These are phyloP conservation scores for Tephrocybe sp. DNA, from an alignment of 768 basidiomycete genomes.

Conservation along the genomic window DNA sequence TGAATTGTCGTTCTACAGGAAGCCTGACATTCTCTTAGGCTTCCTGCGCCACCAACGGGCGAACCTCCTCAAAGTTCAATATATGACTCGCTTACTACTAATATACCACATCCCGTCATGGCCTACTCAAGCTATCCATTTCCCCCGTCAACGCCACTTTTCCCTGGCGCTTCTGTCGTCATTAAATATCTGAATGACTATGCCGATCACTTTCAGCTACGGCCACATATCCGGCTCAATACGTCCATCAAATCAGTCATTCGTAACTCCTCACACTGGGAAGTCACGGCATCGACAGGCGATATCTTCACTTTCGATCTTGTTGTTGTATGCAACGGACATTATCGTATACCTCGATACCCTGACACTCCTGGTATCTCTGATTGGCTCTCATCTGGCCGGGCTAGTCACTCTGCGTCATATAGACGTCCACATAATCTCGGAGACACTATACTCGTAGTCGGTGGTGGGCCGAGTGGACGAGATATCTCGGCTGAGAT, in stretches of 20 bases:
- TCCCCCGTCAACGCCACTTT: constrained; percentile 71
- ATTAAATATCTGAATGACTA: constrained; percentile 71
- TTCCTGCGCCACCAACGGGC: constrained; percentile 49
- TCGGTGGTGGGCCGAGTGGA: constrained; percentile 66
- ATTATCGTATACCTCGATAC: constrained; percentile 64
- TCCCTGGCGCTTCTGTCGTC: constrained; percentile 60
- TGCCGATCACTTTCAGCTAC: constrained; percentile 59
- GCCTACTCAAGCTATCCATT: constrained; percentile 62
- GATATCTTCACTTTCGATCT: constrained; percentile 51
- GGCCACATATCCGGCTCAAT: constrained; percentile 61
- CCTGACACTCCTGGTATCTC: constrained; percentile 61
- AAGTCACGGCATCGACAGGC: constrained; percentile 36
- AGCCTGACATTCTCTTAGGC: constrained; percentile 34
- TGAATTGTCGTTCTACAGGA: not conserved
- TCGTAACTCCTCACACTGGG: constrained; percentile 48
- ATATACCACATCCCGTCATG: constrained; percentile 81
- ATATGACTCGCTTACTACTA: constrained; percentile 82
- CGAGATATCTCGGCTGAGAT: constrained; percentile 66
- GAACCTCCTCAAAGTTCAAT: constrained; percentile 65
- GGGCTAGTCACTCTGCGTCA: constrained; percentile 65
- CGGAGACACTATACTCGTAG: constrained; percentile 43
- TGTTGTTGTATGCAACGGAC: constrained; percentile 77
- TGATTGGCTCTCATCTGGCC: constrained; percentile 52
- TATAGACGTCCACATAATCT: constrained; percentile 57
- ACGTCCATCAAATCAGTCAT: constrained; percentile 49